A percentile compares a stretch with the other conserved stretches of the same genome.
These are phyloP conservation scores for Cymbidium sinense DNA, from an alignment of 106 monocot genomes.

Conservation along the genomic window DNA sequence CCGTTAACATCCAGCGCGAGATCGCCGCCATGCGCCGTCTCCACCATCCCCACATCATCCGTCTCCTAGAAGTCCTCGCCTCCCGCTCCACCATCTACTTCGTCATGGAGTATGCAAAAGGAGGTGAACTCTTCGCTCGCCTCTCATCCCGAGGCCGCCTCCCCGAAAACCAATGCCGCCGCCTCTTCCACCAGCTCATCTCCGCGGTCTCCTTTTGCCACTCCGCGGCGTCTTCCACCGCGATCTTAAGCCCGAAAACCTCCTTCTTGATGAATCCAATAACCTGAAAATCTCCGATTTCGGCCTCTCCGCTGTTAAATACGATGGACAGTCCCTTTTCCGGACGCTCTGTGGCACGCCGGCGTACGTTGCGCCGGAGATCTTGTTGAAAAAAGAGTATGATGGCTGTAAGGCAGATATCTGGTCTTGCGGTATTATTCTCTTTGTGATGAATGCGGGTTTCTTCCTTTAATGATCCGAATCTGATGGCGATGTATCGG, in stretches of 20 bases:
- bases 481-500: slow-evolving; percentile 20
- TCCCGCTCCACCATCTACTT: slow-evolving; percentile 27
- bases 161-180: slow-evolving; percentile 13
- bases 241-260: slow-evolving; percentile 15
- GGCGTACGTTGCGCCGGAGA: slow-evolving; percentile 18
- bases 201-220: slow-evolving; percentile 16
- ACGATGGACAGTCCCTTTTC: not conserved
- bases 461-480: slow-evolving; percentile 20
- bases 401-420: not conserved
- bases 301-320: slow-evolving; percentile 3
- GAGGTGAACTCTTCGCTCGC: slow-evolving; percentile 27
- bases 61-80: slow-evolving; percentile 30
- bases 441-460: slow-evolving; percentile 8
- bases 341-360: slow-evolving; percentile 18
- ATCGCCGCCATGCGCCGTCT: slow-evolving; percentile 25
- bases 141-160: slow-evolving; percentile 17
- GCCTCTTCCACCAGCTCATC: slow-evolving; percentile 30
- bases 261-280: slow-evolving; percentile 7
- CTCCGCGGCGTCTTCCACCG: slow-evolving; percentile 15
- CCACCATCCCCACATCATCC: slow-evolving; percentile 33
- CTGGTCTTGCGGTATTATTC: slow-evolving; percentile 10
- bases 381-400: not conserved
- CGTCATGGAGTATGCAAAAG: slow-evolving; percentile 27
- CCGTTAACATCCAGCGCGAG: slow-evolving; percentile 22
- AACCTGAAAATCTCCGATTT: slow-evolving; percentile 15